Percentiles rank a stretch among this genome's conserved stretches.
These are phyloP conservation scores for Umbelopsis sp. DNA, from an alignment of 371 early-diverging fungal genomes.

Conservation along the genomic window DNA sequence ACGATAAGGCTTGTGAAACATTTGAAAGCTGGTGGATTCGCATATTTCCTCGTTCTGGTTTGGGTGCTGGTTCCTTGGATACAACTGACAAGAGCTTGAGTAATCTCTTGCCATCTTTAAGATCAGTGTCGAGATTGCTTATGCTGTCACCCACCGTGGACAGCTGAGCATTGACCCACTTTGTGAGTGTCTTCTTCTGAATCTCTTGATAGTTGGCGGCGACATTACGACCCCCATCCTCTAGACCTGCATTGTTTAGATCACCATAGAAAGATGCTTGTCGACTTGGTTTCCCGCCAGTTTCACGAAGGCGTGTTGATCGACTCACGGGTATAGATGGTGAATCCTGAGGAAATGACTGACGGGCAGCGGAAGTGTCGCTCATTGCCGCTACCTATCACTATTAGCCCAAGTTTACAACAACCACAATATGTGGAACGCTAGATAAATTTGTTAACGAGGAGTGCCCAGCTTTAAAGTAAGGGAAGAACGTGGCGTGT, in stretches of 20 bases:
- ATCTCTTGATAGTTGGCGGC: constrained; percentile 60
- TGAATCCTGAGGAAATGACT: background rate
- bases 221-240: constrained; percentile 44
- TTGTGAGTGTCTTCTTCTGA: constrained; percentile 79
- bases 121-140: constrained; percentile 57
- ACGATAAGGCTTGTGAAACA: constrained; percentile 72
- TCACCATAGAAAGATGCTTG: constrained; percentile 17
- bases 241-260: constrained; percentile 15
- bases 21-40: constrained; percentile 85
- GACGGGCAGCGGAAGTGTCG: constrained; percentile 18
- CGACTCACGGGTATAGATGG: background rate
- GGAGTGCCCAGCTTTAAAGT: background rate
- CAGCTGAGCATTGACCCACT: constrained; percentile 84
- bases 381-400: constrained; percentile 18
- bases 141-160: constrained; percentile 44
- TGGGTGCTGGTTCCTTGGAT: constrained; percentile 55
- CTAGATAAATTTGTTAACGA: background rate
- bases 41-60: constrained; percentile 67
- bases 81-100: constrained; percentile 63
- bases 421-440: constrained; percentile 15
- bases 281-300: constrained; percentile 11
- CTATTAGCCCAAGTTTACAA: background rate
- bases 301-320: constrained; percentile 13
- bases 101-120: constrained; percentile 67
- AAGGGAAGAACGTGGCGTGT: constrained; percentile 15